These are phyloP conservation scores for Geotrichum europaeum DNA, from an alignment of 1,139 yeast species.

Conservation along the genomic window DNA sequence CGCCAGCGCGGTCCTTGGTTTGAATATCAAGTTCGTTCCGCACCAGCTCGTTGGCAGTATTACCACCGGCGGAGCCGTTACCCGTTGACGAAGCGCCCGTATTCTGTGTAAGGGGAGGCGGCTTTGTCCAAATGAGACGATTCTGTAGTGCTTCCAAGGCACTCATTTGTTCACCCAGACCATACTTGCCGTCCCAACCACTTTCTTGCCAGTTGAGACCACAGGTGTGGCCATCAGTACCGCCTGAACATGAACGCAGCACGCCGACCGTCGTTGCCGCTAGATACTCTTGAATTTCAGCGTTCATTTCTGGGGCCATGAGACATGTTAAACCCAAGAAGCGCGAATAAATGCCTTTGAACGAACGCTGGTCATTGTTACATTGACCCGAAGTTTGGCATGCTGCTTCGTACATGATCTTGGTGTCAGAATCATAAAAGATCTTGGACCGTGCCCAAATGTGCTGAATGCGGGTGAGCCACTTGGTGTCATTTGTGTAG, in stretches of 20 bases:
- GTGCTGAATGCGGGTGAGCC: constrained; percentile 50
- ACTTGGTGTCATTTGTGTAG: constrained; percentile 56
- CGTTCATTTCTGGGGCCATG: constrained; percentile 10
- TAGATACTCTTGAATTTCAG: constrained; percentile 45
- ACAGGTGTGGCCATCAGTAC: constrained; percentile 83
- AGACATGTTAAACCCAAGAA: constrained; percentile 52
- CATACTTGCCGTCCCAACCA: constrained; percentile 73
- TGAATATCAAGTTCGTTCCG: background rate
- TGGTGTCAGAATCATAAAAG: constrained; percentile 50
- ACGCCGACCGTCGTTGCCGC: constrained; percentile 70
- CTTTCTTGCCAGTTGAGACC: constrained; percentile 67
- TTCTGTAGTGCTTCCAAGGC: constrained; percentile 75
- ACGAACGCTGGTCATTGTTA: constrained; percentile 85
- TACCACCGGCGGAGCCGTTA: constrained; percentile 32
- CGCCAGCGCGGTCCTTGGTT: constrained; percentile 72
- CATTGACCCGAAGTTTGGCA: constrained; percentile 62
- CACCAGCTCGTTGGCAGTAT: constrained; percentile 16
- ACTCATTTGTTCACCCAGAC: constrained; percentile 88
- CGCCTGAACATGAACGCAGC: constrained; percentile 78
- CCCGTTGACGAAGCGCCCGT: constrained; percentile 46
- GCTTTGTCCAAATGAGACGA: constrained; percentile 36
- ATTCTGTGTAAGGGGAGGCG: constrained; percentile 28
- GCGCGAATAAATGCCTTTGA: constrained; percentile 75
- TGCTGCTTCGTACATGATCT: constrained; percentile 71
- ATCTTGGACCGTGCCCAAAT: constrained; percentile 43